Evolutionary conservation across 83 land plant species (phyloP), one percentile per base, ranked within the genome.

Genomic region (Picea mariana): DNA sequence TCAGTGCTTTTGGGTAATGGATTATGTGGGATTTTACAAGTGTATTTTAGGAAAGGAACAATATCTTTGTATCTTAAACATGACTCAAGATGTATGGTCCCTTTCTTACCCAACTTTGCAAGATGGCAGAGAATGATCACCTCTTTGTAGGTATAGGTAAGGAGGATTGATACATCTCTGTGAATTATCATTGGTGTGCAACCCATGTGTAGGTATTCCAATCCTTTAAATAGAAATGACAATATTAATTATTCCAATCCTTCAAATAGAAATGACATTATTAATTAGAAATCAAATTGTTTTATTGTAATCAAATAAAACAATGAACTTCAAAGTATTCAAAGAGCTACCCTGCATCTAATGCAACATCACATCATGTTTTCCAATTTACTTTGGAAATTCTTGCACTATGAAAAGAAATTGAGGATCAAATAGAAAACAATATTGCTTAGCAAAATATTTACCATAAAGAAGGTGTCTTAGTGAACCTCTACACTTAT

Each of bases 131-230:
- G 31, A 31, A 31, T 31, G 31, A 31, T 31, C 31, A 31, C 31
- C 31, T 31, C 31, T 31, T 31, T 31, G 31, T 31, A 31, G 31
- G 31, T 31, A 31, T 31, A 31, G 31, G 0, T 31, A 31, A 31
- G 31, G 31, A 31, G 31, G 31, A 31, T 31, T 31, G 31, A 31
- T 31, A 34, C 38, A 2, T 34, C 38, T 2, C 3, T 34, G 38
- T 34, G 38, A 34, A 34, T 34, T 34, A 34, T 34, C 38, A 1
- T 80, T 27, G 91, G 91, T 9, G 79, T 85, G 55, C 87, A 87
- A 34, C 87, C 89, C 12, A 77, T 6, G 64, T 88, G 89, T 16
- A 88, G 62, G 67, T 88, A 88, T 52, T 88, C 87, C 83, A 88
- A 58, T 18, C 84, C 89, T 87, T 64, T n/a, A 68, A 23, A 44